Base-by-base conservation (phyloP, 768 basidiomycete genomes). In the Aureoboletus auriporus region DNA sequence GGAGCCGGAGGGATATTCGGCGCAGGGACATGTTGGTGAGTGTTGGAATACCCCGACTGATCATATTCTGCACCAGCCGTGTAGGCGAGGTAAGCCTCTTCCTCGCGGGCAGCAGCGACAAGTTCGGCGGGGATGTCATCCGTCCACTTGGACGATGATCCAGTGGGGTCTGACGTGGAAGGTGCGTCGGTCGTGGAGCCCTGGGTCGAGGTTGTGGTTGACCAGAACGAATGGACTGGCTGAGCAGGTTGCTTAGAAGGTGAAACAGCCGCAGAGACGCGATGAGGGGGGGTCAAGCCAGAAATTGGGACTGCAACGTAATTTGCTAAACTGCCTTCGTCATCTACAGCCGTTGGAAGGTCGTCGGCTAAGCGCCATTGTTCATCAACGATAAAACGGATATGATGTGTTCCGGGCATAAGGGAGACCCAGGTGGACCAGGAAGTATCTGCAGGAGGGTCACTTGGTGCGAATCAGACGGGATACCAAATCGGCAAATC, bases 341-440 rank as follows among this genome's bases (percentile, higher is more conserved):
- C 93, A 62, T 93, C 92, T 40, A 94, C 92, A 1, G 92, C 92
- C 23, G 87, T 84, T 6, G 89, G 87, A n/a, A 84, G 76, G 54
- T 89, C 82, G 54, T 85, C 78, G 3, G 86, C 80, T 7, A 87
- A 80, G 52, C 86, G 80, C 83, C 86, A 92, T 39, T 83, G 79
- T 40, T 87, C 89, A 65, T 98, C 95, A 51, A 98, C 89, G 55
- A 97, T 80, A 75, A 96, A 98, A 49, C 93, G 90, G 63, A 97
- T 77, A 55, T 93, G 89, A 62, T 97, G 93, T 0, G 93, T 93
- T 13, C 95, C 95, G 0, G 93, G 92, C 9, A 82, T 80, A 1
- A 98, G 79, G 5, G 73, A 59, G 26, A 84, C 69, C 57, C 63
- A 64, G 5, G 70, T 59, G 33, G 61, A 66, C 62, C 69, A 75